Evolutionary conservation across 2,329 filamentous ascomycete genomes (phyloP).

Genomic region (Alternaria dauci): DNA sequence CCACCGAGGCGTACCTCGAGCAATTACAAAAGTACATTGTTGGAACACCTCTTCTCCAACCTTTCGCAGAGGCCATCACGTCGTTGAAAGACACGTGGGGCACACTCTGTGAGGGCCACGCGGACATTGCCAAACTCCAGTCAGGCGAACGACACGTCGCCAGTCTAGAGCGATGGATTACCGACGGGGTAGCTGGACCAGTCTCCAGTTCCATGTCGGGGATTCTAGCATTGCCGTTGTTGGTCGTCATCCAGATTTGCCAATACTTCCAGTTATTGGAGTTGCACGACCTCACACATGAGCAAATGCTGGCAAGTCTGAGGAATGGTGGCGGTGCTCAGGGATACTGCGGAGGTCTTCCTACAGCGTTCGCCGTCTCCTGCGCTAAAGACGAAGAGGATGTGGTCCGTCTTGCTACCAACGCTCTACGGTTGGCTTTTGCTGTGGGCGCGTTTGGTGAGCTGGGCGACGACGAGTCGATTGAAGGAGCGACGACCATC

Average conservation of each 20-base stretch:
- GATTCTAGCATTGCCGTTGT: slow-evolving; percentile 27
- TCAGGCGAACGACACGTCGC: slow-evolving; percentile 12
- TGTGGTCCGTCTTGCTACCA: slow-evolving; percentile 19
- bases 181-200: slow-evolving; percentile 18
- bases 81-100: slow-evolving; percentile 14
- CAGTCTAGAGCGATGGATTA: slow-evolving; percentile 23
- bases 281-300: slow-evolving; percentile 16
- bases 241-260: slow-evolving; percentile 29
- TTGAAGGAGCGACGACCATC: slow-evolving; percentile 26
- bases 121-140: slow-evolving; percentile 18
- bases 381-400: slow-evolving; percentile 25
- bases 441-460: slow-evolving; percentile 24
- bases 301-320: slow-evolving; percentile 16
- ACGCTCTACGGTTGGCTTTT: slow-evolving; percentile 20
- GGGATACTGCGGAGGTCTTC: slow-evolving; percentile 24
- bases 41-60: slow-evolving; percentile 4
- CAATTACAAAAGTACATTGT: slow-evolving; percentile 25
- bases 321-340: slow-evolving; percentile 24
- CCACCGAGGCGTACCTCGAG: slow-evolving; percentile 25
- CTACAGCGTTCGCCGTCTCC: slow-evolving; percentile 22
- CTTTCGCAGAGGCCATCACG: slow-evolving; percentile 13
- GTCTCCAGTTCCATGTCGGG: slow-evolving; percentile 24
- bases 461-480: slow-evolving; percentile 24
- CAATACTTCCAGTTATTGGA: slow-evolving; percentile 35
- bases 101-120: slow-evolving; percentile 9